Evolutionary conservation across 2,329 filamentous ascomycete species (phyloP).

Genomic region (Diaporthe eres): DNA sequence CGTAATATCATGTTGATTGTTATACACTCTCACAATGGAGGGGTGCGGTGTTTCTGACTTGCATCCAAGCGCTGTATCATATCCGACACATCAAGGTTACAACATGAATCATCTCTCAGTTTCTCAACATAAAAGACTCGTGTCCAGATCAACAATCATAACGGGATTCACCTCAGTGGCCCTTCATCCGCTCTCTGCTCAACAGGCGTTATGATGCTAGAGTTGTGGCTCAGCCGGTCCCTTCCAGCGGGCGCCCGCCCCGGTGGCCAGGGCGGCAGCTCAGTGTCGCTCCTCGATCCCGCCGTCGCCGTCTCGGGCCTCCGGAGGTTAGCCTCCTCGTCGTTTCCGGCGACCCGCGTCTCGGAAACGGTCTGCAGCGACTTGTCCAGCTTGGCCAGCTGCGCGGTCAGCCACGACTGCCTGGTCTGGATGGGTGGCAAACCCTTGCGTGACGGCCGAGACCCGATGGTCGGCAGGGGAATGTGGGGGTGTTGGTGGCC

Average conservation of each 20-base stretch:
- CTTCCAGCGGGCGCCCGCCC: background rate
- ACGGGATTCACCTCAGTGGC: background rate
- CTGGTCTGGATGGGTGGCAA: slow-evolving; percentile 24
- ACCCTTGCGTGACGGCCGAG: slow-evolving; percentile 29
- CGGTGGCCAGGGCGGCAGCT: slow-evolving; percentile 6
- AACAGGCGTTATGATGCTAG: slow-evolving; percentile 33
- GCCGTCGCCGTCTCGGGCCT: slow-evolving; percentile 12
- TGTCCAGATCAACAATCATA: background rate
- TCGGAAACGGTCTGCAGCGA: slow-evolving; percentile 37
- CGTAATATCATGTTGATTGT: slow-evolving; percentile 3
- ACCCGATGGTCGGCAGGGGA: slow-evolving; percentile 38
- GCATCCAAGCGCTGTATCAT: background rate
- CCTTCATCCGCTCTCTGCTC: slow-evolving; percentile 35
- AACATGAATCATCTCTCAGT: background rate
- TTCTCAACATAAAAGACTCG: background rate
- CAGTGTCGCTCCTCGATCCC: slow-evolving; percentile 3
- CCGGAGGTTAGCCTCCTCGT: slow-evolving; percentile 11
- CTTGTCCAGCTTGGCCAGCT: slow-evolving; percentile 37
- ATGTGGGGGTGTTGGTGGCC: background rate
- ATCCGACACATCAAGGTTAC: background rate
- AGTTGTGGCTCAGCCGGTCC: slow-evolving; percentile 29
- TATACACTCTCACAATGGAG: background rate
- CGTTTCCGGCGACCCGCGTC: slow-evolving; percentile 7
- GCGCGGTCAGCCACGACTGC: slow-evolving; percentile 40
- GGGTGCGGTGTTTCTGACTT: background rate